phyloP scores from a whole-genome alignment of 768 basidiomycete species.

The Podaxis rugospora region DNA sequence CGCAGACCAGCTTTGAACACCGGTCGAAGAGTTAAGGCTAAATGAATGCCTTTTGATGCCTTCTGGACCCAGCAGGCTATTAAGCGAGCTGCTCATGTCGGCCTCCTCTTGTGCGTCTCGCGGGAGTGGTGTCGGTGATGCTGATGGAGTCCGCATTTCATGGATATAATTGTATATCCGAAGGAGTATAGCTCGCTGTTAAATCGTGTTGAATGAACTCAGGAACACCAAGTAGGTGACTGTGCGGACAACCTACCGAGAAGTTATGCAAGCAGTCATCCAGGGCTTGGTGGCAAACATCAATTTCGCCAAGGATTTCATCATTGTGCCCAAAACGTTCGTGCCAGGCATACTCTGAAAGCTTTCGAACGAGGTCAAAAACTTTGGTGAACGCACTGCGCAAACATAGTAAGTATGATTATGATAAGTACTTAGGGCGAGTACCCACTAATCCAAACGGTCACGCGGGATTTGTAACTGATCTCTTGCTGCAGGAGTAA shows the following conservation, averaged over 20 bases:
- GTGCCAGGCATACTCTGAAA: neutral
- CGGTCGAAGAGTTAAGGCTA: no score
- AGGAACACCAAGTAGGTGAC: neutral
- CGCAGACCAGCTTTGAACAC: neutral
- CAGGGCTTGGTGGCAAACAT: neutral
- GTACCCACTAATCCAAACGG: neutral
- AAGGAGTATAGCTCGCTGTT: neutral
- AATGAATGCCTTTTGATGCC: no score
- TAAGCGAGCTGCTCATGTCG: no score
- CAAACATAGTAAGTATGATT: no score
- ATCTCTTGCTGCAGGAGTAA: neutral
- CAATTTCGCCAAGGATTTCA: neutral
- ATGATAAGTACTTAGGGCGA: neutral
- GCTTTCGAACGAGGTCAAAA: neutral
- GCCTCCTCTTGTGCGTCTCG: no score
- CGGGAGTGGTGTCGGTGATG: no score
- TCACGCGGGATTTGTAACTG: neutral
- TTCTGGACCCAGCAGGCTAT: no score
- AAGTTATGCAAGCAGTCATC: neutral
- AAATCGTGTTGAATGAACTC: neutral
- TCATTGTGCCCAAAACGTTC: neutral
- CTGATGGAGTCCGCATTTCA: no score
- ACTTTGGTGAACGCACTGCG: neutral
- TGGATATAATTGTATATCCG: neutral
- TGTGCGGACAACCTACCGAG: neutral